Conservation (phyloP, 164 flowering plant species). For the Piper longum region DNA sequence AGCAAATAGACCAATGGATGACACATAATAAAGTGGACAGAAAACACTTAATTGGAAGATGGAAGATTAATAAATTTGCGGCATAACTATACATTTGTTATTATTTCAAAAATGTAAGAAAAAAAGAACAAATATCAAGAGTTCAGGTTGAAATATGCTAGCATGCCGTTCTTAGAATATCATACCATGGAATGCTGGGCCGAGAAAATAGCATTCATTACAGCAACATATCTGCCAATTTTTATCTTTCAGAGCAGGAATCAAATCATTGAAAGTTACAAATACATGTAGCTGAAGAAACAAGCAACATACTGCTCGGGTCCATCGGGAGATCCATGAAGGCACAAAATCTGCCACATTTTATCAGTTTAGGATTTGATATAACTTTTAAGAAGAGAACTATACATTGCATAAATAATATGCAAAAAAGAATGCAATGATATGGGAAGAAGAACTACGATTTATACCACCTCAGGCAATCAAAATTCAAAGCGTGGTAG, state of each 20-base stretch:
- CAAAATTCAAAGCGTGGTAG: neutral
- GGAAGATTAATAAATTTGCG: too few relatives aligned
- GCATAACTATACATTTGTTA: too few relatives aligned
- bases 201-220: constrained; percentile 96
- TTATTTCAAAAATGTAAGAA: too few relatives aligned
- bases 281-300: constrained; percentile 5
- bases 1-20: too few relatives aligned
- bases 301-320: constrained; percentile 77
- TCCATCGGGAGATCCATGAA: constrained; percentile 97
- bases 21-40: too few relatives aligned
- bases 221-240: constrained; percentile 76
- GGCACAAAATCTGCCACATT: constrained; percentile 67
- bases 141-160: too few relatives aligned
- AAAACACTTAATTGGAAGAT: too few relatives aligned
- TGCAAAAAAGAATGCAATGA: neutral
- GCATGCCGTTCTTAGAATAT: neutral
- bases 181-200: constrained; percentile 94
- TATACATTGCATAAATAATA: neutral
- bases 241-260: constrained; percentile 7
- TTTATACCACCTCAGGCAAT: neutral
- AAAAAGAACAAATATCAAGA: too few relatives aligned
- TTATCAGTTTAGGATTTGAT: constrained; percentile 4
- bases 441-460: neutral
- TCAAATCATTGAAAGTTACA: constrained; percentile 3
- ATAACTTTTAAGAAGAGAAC: too few relatives aligned